Base-by-base conservation (phyloP, 768 basidiomycete genomes). In the Tricholoma sp. region DNA sequence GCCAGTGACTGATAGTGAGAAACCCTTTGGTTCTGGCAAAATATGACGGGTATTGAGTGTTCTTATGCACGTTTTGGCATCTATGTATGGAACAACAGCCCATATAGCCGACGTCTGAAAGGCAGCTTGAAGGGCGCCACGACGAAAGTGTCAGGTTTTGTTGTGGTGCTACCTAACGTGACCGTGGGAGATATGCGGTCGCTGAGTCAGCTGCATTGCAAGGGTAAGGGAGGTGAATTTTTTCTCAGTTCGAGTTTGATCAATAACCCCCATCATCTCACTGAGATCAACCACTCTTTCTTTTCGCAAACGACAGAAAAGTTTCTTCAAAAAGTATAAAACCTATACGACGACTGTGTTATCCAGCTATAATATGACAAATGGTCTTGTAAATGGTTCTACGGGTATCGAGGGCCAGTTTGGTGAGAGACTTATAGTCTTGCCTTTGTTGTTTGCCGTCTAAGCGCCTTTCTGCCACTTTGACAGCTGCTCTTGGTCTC, bases 361-460 rank as follows among this genome's bases (percentile, higher is more conserved):
- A 66, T 67, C 57, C 60, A 65, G 61, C 63, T 58, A 65, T 76
- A 79, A 87, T 89, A 91, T 91, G 89, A 85, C 88, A 78, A 91
- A 91, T 91, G 89, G 88, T 83, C 83, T 84, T 80, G 83, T 89
- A 88, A 89, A 91, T 76, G 85, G 80, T 70, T 76, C 74, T 67
- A 72, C 80, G 72, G 84, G 80, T 75, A 76, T 91, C 67, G 89
- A 91, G 80, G 76, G 78, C 70, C 80, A 84, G 70, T 88, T 92
- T 71, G 80, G 89, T 89, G 61, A 62, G 83, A 76, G 17, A 54
- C 39, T 53, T 60, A 55, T 55, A 56, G 50, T 54, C 50, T 17
- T 52, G 37, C 52, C 53, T 56, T 55, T 56, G 52, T 36, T 32
- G n/a, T 1, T 24, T 24, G 24, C 24, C 24, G 24, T 24, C n/a